Evolutionary conservation across 2,329 filamentous ascomycete species (phyloP).

Genomic region (Thermothelomyces thermophilus): DNA sequence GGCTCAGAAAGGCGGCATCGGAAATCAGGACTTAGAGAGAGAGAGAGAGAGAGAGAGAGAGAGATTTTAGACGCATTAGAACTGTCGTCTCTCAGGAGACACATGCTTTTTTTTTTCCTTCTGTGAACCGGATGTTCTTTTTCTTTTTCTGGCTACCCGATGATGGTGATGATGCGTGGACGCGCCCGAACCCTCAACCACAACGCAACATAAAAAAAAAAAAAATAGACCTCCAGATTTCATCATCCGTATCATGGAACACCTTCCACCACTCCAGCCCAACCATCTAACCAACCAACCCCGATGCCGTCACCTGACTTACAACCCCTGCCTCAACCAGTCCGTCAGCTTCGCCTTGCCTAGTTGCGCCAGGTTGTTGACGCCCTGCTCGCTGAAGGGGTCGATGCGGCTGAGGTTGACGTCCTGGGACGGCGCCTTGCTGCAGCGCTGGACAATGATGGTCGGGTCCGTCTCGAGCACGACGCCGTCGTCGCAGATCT

Average conservation of each 20-base stretch:
- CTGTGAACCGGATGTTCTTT: too few relatives aligned
- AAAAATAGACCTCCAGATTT: too few relatives aligned
- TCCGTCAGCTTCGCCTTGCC: conserved; percentile 88
- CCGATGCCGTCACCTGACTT: too few relatives aligned
- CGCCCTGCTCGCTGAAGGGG: conserved; percentile 79
- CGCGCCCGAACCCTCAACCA: too few relatives aligned
- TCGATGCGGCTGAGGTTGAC: conserved; percentile 90
- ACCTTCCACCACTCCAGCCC: too few relatives aligned
- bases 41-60: too few relatives aligned
- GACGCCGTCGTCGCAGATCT: conserved; percentile 91
- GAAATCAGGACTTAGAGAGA: conserved; percentile 48
- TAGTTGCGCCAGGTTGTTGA: conserved; percentile 90
- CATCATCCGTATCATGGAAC: too few relatives aligned
- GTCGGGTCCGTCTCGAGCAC: conserved; percentile 96
- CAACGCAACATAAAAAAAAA: too few relatives aligned
- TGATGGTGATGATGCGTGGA: neutral
- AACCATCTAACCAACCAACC: neutral
- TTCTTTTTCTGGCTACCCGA: too few relatives aligned
- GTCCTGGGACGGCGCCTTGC: conserved; percentile 84
- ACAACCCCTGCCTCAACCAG: conserved; percentile 79
- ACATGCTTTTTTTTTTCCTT: too few relatives aligned
- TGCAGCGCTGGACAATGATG: conserved; percentile 86
- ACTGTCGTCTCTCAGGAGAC: conserved; percentile 14
- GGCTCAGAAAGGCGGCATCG: conserved; percentile 69
- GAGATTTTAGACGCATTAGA: conserved; percentile 25